Base-by-base conservation (phyloP, 225 moss, liverwort and hornwort species). In the Pleurozium schreberi region DNA sequence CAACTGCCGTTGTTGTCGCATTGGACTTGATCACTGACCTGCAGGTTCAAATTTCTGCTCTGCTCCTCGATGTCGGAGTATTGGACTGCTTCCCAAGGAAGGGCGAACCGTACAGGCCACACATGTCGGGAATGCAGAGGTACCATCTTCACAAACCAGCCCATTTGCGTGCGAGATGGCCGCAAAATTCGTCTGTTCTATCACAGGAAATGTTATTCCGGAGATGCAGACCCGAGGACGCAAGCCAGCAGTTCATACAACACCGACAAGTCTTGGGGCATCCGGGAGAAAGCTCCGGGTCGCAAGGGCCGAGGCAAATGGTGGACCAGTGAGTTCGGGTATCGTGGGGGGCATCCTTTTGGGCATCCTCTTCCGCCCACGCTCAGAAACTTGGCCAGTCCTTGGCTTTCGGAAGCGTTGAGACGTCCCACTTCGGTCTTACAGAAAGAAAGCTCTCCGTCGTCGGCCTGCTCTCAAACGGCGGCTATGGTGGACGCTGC, bases 321-420 rank as follows among this genome's bases (percentile, higher is more conserved):
- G 94, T 96, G 94, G 96, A 96, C 96, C 28, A 93, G 87, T 77
- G 85, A 91, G 90, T 95, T 94, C 65, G 94, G 94, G 20, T 96
- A 93, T 68, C 84, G 87, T n/a, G n/a, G n/a, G 9, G 93, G 89
- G 60, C 80, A 88, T 66, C 75, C 43, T 86, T 77, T 83, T 75
- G 87, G 81, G 66, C 86, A 74, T 52, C 87, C 87, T 61, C 86
- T 73, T 52, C 87, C 87, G 55, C 75, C 80, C 40, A 84, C 80
- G 21, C 82, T 89, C 79, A 55, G 57, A 34, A 80, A 63, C 78
- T 82, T 76, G 73, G 83, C 83, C 65, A 68, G 76, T 30, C 73
- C 85, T 84, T 83, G n/a, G 80, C 88, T 86, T 57, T 91, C 93
- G 40, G 74, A 86, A 36, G 83, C 85, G 25, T 80, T 93, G 86